Evolutionary conservation across 2,329 filamentous ascomycete species (phyloP), one percentile per base, ranked within the genome.

Genomic region (Ophiostoma populinum): DNA sequence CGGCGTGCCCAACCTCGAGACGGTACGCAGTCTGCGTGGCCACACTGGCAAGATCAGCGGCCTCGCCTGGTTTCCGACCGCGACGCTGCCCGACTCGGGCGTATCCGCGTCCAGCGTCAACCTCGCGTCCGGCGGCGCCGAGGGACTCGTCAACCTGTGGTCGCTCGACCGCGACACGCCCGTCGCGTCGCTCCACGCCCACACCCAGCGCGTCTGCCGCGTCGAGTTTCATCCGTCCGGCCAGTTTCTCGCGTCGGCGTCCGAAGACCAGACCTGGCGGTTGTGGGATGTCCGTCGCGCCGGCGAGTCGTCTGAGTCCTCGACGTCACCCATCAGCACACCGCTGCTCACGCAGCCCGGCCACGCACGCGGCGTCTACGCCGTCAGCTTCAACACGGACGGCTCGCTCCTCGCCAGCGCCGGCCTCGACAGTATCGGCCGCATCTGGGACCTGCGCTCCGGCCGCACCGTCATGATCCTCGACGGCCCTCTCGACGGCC

Each of bases 171-270:
- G 87, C 51, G 83, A 93, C 42, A 90, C 81, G 1, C 90, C 90
- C 0, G 52, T 94, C 4, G 70, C 80, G 1, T 92, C 80, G 0
- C 63, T 95, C 0, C 67, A 75, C 17, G 90, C 87, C 1, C 90
- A 98, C 50, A 75, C 70, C 5, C 80, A 80, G 36, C 76, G 90
- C 41, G 85, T 98, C 7, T 93, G 85, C 47, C 74, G 87, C 38
- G 78, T 92, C 10, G 90, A 93, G 40, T 93, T 95, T 49, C 90
- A 98, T 46, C 90, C 90, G 0, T 92, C 82, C 0, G 87, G 87
- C 4, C 69, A 69, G 42, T 95, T 87, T 49, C 63, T 95, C 6
- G 90, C 87, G 5, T 93, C 86, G 1, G 90, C 90, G 6, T 93
- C 85, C 0, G 90, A 90, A 48, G 90, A 98, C 51, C 93, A 85